Percentiles rank a stretch among this genome's conserved stretches.
These are phyloP conservation scores for Xylariaceae sp. DNA, from an alignment of 2,329 filamentous ascomycete genomes.

Conservation along the genomic window DNA sequence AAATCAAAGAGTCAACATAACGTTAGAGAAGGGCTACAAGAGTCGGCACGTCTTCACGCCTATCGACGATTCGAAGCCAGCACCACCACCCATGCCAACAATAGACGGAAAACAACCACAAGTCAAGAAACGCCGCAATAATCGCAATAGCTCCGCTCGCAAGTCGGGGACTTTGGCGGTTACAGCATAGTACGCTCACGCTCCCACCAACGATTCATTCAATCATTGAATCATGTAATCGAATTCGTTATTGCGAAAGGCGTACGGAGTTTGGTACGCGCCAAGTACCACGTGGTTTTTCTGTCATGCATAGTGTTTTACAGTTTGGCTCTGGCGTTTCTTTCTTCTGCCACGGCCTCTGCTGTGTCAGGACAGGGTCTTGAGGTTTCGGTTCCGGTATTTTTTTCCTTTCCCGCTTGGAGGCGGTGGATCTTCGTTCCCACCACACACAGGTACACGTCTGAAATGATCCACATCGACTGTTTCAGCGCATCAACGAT, in stretches of 20 bases:
- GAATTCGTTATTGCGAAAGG: background rate
- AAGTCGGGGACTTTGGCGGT: constrained; percentile 13
- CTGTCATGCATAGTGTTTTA: constrained; percentile 14
- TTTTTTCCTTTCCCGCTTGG: background rate
- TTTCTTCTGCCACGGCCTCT: background rate
- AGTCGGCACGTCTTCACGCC: constrained; percentile 53
- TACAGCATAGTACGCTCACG: background rate
- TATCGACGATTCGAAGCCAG: background rate
- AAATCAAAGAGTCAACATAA: constrained; percentile 66
- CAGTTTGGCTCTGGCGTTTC: constrained; percentile 10
- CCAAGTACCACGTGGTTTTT: background rate
- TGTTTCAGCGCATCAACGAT: constrained; percentile 18
- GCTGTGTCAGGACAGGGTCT: constrained; percentile 5
- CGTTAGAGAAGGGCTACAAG: constrained; percentile 52
- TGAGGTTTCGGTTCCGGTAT: background rate
- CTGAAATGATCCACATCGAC: constrained; percentile 20
- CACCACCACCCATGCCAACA: background rate
- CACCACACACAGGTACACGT: constrained; percentile 4
- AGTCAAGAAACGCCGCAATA: constrained; percentile 14
- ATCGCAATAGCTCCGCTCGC: constrained; percentile 21
- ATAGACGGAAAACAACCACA: background rate
- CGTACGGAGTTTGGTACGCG: background rate
- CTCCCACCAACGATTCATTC: background rate
- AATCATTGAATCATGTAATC: background rate
- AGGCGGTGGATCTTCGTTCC: constrained; percentile 9